Conservation (phyloP, 2,329 filamentous ascomycete genomes). For the Grosmannia huntii region DNA sequence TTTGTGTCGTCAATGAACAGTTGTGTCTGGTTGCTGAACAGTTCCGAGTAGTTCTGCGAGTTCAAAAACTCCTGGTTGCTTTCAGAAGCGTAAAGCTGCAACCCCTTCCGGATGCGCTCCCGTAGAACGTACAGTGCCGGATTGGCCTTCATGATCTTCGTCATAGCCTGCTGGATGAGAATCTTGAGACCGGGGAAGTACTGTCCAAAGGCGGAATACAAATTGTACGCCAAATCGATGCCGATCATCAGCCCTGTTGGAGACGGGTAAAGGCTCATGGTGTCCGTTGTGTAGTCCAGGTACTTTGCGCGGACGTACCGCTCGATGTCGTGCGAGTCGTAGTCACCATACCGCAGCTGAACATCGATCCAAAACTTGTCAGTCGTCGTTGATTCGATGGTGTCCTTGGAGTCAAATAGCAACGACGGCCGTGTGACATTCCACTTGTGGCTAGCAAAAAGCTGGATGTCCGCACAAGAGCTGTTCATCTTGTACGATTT, state of each 20-base stretch:
- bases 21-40: constrained; percentile 98
- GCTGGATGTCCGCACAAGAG: constrained; percentile 89
- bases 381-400: constrained; percentile 83
- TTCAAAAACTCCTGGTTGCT: constrained; percentile 99
- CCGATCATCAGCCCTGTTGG: constrained; percentile 95
- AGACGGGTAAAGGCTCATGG: constrained; percentile 96
- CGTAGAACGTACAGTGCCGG: constrained; percentile 90
- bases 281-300: constrained; percentile 96
- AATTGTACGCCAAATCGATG: constrained; percentile 93
- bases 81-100: constrained; percentile 95
- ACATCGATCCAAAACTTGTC: constrained; percentile 99
- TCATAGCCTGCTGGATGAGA: constrained; percentile 94
- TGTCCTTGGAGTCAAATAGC: constrained; percentile 91
- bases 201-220: constrained; percentile 96
- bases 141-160: constrained; percentile 99
- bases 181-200: constrained; percentile 98
- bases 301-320: constrained; percentile 96
- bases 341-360: constrained; percentile 81
- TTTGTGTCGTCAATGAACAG: constrained; percentile 99
- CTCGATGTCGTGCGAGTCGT: constrained; percentile 98
- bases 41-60: constrained; percentile 96
- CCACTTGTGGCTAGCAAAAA: constrained; percentile 98
- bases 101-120: constrained; percentile 95
- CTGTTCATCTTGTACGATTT: constrained; percentile 99
- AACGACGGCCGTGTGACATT: constrained; percentile 90